A percentile compares a stretch with the other conserved stretches of the same genome.
Conservation (phyloP, 2,329 filamentous ascomycete genomes). For the Scopulariopsis brevicaulis region DNA sequence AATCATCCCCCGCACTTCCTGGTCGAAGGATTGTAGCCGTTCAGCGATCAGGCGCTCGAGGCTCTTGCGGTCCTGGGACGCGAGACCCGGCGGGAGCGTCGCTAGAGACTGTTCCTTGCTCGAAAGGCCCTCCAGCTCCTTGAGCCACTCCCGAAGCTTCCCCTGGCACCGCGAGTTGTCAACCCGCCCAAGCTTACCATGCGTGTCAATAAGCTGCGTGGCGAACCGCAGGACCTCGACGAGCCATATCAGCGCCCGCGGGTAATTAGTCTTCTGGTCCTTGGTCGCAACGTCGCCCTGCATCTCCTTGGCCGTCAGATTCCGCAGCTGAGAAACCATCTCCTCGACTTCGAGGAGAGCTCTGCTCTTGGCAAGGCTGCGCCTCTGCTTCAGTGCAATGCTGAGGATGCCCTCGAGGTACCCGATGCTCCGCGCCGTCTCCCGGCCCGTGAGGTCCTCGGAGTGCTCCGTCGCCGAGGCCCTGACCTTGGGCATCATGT, state of each 20-base stretch:
- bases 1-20: slow-evolving; percentile 27
- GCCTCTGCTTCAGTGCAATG: slow-evolving; percentile 49
- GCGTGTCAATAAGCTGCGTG: slow-evolving; percentile 49
- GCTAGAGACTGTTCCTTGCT: slow-evolving; percentile 28
- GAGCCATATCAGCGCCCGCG: slow-evolving; percentile 44
- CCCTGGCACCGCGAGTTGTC: slow-evolving; percentile 32
- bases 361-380: slow-evolving; percentile 23
- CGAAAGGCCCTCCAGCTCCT: slow-evolving; percentile 31
- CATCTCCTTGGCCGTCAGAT: background rate
- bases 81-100: slow-evolving; percentile 38
- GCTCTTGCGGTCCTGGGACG: slow-evolving; percentile 22
- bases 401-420: slow-evolving; percentile 79
- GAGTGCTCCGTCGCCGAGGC: slow-evolving; percentile 62
- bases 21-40: slow-evolving; percentile 23
- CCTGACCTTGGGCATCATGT: slow-evolving; percentile 59
- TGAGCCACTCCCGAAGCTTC: slow-evolving; percentile 37
- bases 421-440: slow-evolving; percentile 68
- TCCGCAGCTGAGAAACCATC: background rate
- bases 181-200: slow-evolving; percentile 49
- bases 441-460: slow-evolving; percentile 71
- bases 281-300: background rate
- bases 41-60: slow-evolving; percentile 21
- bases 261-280: slow-evolving; percentile 11
- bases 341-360: background rate
- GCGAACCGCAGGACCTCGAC: slow-evolving; percentile 54